These are phyloP conservation scores for Verruconis gallopava DNA, from an alignment of 2,329 filamentous ascomycete species.

Conservation along the genomic window DNA sequence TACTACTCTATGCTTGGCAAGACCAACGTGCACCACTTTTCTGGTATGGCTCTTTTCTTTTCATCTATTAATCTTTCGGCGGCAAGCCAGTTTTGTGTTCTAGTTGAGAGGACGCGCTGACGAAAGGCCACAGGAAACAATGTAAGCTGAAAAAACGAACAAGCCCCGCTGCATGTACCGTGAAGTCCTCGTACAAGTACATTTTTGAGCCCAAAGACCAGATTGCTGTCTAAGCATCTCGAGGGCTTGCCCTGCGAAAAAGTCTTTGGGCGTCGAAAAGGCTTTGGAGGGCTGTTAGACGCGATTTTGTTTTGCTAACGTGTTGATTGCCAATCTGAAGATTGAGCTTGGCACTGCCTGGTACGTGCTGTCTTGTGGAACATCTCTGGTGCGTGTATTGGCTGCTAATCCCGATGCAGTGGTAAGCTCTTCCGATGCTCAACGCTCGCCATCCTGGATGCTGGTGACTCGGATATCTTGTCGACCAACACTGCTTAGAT, in stretches of 20 bases:
- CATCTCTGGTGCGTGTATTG: too few species aligned
- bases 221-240: conserved; percentile 18
- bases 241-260: conserved; percentile 71
- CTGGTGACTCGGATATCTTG: conserved; percentile 94
- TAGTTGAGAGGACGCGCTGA: not conserved
- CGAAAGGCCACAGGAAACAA: conserved; percentile 57
- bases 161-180: not conserved
- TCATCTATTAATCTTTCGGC: too few species aligned
- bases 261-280: conserved; percentile 48
- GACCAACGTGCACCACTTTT: conserved; percentile 94
- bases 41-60: conserved; percentile 16
- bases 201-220: conserved; percentile 15
- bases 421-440: conserved; percentile 98
- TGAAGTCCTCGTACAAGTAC: conserved; percentile 4
- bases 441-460: conserved; percentile 93
- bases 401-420: too few species aligned
- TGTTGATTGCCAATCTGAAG: conserved; percentile 40
- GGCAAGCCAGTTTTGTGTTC: too few species aligned
- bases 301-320: conserved; percentile 46
- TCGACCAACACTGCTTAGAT: conserved; percentile 47
- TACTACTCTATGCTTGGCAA: conserved; percentile 90
- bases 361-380: not conserved
- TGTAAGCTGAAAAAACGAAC: conserved; percentile 53
- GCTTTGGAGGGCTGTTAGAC: conserved; percentile 71
- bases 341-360: conserved; percentile 97